These are phyloP conservation scores for Friedmanniomyces endolithicus DNA, from an alignment of 495 filamentous ascomycete genomes.

Conservation along the genomic window DNA sequence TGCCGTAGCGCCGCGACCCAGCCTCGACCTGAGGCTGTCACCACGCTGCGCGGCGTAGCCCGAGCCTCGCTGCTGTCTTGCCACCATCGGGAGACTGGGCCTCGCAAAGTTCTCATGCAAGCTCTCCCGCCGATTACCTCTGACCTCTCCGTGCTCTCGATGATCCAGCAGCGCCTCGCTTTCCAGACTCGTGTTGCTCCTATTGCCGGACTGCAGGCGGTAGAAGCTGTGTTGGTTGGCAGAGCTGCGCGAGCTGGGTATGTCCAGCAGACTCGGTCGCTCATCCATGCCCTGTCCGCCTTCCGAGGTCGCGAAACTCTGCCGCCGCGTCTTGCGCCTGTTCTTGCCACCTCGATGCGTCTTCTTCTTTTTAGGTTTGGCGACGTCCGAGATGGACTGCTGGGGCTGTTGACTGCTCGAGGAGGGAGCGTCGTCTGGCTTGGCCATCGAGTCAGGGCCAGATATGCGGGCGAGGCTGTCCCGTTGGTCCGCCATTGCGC, in stretches of 20 bases:
- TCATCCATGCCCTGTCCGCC: conserved; percentile 25
- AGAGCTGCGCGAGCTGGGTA: conserved; percentile 13
- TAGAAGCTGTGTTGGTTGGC: conserved; percentile 26
- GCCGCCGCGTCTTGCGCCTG: conserved; percentile 43
- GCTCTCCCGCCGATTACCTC: conserved; percentile 6
- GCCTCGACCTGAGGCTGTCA: neutral
- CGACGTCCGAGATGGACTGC: neutral
- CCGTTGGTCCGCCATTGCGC: neutral
- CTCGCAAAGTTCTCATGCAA: conserved; percentile 10
- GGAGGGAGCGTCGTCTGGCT: neutral
- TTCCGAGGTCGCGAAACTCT: conserved; percentile 48
- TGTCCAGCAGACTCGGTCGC: conserved; percentile 26
- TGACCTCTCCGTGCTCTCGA: conserved; percentile 10
- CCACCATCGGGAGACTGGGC: conserved; percentile 11
- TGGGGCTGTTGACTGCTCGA: neutral
- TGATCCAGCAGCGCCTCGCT: conserved; percentile 33
- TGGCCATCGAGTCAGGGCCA: conserved; percentile 6
- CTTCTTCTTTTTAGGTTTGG: conserved; percentile 27
- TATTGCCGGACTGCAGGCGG: conserved; percentile 19
- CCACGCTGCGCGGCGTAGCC: conserved; percentile 1
- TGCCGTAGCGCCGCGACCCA: neutral
- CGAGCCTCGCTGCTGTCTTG: conserved; percentile 6
- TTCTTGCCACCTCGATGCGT: conserved; percentile 45
- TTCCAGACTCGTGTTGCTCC: conserved; percentile 30
- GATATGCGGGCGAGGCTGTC: neutral